These are phyloP conservation scores for Naumovozyma baii DNA, from an alignment of 805 yeast species.

Conservation along the genomic window DNA sequence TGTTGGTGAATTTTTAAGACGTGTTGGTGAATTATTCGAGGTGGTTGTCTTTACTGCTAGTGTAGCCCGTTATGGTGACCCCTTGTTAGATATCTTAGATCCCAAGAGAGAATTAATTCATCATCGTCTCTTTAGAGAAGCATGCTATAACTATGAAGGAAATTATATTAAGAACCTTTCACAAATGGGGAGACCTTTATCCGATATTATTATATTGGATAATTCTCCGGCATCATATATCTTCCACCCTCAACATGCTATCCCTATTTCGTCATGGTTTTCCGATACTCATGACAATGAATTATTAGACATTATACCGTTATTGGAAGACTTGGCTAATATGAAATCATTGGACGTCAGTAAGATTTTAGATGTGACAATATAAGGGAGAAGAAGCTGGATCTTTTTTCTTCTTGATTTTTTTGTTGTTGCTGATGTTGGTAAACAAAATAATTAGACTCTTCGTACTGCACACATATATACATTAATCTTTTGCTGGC, in stretches of 20 bases:
- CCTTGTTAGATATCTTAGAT: slow-evolving; percentile 80
- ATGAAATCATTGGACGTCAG: slow-evolving; percentile 72
- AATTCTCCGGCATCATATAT: slow-evolving; percentile 94
- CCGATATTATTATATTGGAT: slow-evolving; percentile 79
- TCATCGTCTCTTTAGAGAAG: slow-evolving; percentile 85
- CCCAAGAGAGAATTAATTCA: slow-evolving; percentile 52
- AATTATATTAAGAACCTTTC: slow-evolving; percentile 86
- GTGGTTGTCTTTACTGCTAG: slow-evolving; percentile 95
- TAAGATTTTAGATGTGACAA: slow-evolving; percentile 64
- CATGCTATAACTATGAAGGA: slow-evolving; percentile 87
- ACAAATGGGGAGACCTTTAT: slow-evolving; percentile 83
- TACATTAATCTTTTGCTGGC: too few species aligned
- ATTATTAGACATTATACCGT: slow-evolving; percentile 78
- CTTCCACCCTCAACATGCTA: slow-evolving; percentile 93
- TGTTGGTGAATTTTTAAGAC: slow-evolving; percentile 78
- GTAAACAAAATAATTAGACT: too few species aligned
- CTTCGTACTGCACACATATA: too few species aligned
- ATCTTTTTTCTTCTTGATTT: too few species aligned
- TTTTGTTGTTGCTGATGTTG: too few species aligned
- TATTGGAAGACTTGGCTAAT: slow-evolving; percentile 71
- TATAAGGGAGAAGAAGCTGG: slow-evolving; percentile 8
- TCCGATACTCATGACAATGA: slow-evolving; percentile 95
- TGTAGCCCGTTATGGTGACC: slow-evolving; percentile 90
- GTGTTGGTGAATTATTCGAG: slow-evolving; percentile 78
- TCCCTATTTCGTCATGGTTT: slow-evolving; percentile 95